phyloP scores from a whole-genome alignment of 208 protist species.

The Trypanosoma melophagium region DNA sequence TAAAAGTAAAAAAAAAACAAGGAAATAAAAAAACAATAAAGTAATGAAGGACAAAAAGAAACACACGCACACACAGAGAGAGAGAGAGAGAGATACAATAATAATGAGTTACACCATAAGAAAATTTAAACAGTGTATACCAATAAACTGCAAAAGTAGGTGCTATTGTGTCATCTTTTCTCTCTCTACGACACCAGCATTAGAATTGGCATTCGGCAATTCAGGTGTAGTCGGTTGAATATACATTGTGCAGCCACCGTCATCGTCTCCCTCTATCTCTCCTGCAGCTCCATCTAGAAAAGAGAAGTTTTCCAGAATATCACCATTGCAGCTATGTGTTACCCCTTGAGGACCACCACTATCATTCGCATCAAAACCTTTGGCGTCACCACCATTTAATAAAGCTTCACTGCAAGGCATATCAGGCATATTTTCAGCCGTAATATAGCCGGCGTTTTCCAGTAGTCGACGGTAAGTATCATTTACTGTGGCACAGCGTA shows the following conservation, averaged over 20 bases:
- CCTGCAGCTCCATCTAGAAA: constrained; percentile 4
- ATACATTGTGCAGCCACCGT: constrained; percentile 54
- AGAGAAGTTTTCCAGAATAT: constrained; percentile 5
- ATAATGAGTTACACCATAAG: no score
- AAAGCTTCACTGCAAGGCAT: constrained; percentile 5
- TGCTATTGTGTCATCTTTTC: no score
- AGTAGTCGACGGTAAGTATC: constrained; percentile 44
- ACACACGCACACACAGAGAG: no score
- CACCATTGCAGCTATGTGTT: constrained; percentile 32
- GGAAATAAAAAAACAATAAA: no score
- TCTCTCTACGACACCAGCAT: background rate
- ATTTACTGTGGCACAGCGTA: constrained; percentile 57
- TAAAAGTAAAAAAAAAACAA: no score
- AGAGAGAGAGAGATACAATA: no score
- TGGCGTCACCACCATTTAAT: background rate
- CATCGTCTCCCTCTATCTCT: constrained; percentile 47
- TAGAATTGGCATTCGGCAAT: constrained; percentile 8
- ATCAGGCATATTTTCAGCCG: constrained; percentile 2
- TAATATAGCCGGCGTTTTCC: background rate
- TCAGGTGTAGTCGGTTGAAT: constrained; percentile 26
- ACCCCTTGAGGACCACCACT: constrained; percentile 34
- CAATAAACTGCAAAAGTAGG: no score
- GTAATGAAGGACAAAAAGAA: no score
- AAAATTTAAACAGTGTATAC: no score
- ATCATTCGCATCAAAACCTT: constrained; percentile 12